Percentiles rank a stretch among this genome's conserved stretches.
Conservation (phyloP, 2,329 filamentous ascomycete species). For the Hirsutella thompsonii region DNA sequence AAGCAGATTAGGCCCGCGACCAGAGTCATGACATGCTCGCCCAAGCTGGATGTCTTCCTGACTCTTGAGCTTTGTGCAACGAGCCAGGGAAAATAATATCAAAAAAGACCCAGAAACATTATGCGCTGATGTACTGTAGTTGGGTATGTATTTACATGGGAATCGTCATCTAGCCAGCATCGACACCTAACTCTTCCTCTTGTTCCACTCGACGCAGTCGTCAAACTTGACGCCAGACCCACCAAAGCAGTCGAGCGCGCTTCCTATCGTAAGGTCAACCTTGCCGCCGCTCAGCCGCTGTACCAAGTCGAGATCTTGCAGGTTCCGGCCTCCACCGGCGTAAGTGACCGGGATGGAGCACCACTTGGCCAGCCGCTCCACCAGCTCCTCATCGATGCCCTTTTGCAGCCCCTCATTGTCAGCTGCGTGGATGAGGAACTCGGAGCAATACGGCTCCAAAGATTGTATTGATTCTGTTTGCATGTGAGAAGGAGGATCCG, state of each 20-base stretch:
- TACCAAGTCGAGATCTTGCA: constrained; percentile 74
- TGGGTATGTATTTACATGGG: not conserved
- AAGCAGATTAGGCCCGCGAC: too few relatives aligned
- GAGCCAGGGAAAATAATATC: too few relatives aligned
- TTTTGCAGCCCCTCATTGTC: constrained; percentile 91
- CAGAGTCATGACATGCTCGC: too few relatives aligned
- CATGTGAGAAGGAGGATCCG: not conserved
- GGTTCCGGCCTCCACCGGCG: constrained; percentile 76
- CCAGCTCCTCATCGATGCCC: constrained; percentile 79
- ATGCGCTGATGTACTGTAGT: too few relatives aligned
- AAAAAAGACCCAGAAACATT: too few relatives aligned
- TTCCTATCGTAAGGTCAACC: constrained; percentile 91
- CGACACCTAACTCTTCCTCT: constrained; percentile 19
- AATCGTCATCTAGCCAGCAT: not conserved
- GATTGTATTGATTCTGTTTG: constrained; percentile 61
- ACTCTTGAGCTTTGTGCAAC: too few relatives aligned
- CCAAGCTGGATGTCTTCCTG: too few relatives aligned
- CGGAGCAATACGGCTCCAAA: constrained; percentile 84
- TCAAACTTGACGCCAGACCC: constrained; percentile 75
- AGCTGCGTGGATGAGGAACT: constrained; percentile 94
- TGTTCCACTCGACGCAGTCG: constrained; percentile 85
- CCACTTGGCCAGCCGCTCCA: constrained; percentile 67
- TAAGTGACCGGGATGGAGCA: constrained; percentile 91
- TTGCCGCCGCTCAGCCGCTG: constrained; percentile 65
- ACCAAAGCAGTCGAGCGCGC: constrained; percentile 91